Percentiles rank a stretch among this genome's conserved stretches.
phyloP scores from a whole-genome alignment of 2,329 filamentous ascomycete genomes.

The Monascus ruber region DNA sequence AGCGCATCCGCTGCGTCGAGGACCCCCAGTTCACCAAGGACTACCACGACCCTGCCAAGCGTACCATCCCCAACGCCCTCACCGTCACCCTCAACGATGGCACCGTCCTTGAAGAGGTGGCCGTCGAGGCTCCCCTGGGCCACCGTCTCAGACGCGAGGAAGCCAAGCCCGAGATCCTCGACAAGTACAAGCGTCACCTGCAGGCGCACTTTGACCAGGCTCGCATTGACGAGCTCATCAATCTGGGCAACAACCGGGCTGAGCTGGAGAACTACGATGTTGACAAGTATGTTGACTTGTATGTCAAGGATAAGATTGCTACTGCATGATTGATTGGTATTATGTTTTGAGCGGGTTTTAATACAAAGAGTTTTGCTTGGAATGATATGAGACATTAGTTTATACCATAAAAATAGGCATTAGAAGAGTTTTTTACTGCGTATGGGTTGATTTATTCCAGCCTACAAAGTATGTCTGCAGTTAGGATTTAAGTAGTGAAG shows the following conservation, averaged over 20 bases:
- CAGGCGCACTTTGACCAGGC: conserved; percentile 67
- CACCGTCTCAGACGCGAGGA: conserved; percentile 86
- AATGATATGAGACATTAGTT: no score
- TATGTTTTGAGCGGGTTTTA: no score
- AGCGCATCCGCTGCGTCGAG: conserved; percentile 93
- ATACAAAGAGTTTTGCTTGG: no score
- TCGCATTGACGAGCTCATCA: conserved; percentile 70
- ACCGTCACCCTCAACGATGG: conserved; percentile 93
- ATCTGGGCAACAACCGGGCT: conserved; percentile 63
- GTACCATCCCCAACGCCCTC: conserved; percentile 93
- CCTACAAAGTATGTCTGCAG: no score
- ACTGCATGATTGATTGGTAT: neutral
- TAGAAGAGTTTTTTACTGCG: no score
- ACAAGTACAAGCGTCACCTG: conserved; percentile 90
- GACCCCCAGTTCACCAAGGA: conserved; percentile 88
- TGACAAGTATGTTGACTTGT: conserved; percentile 89
- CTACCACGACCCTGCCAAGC: conserved; percentile 87
- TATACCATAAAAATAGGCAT: no score
- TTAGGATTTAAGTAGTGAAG: no score
- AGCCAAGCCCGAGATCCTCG: conserved; percentile 92
- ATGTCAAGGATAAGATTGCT: conserved; percentile 44
- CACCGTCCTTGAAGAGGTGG: conserved; percentile 78
- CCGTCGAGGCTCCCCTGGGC: conserved; percentile 86
- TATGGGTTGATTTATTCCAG: no score
- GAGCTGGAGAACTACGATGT: conserved; percentile 70